Conservation (phyloP, 2,329 filamentous ascomycete genomes). For the Apiospora phragmitis region DNA sequence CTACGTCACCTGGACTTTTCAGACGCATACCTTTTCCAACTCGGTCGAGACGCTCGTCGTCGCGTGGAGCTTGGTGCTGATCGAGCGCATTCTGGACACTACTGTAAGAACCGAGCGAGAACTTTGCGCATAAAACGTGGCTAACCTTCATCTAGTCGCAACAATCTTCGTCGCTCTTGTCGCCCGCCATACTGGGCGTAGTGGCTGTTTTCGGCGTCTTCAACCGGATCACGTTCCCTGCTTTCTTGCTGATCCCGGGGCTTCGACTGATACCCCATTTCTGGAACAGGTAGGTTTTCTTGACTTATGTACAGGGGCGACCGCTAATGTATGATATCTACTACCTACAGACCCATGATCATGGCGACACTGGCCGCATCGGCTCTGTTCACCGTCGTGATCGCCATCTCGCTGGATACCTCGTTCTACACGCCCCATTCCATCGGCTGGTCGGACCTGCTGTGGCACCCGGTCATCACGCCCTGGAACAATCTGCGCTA, state of each 20-base stretch:
- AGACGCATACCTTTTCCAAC: conserved; percentile 98
- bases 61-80: conserved; percentile 89
- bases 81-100: conserved; percentile 79
- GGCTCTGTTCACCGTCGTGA: conserved; percentile 64
- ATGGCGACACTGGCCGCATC: conserved; percentile 65
- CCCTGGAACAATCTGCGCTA: conserved; percentile 78
- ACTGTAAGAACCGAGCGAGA: conserved; percentile 58
- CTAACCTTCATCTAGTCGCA: conserved; percentile 33
- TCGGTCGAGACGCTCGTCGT: conserved; percentile 93
- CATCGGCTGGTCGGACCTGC: conserved; percentile 64
- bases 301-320: not conserved
- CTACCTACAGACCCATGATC: conserved; percentile 51
- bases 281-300: conserved; percentile 65
- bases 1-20: conserved; percentile 98
- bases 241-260: conserved; percentile 83
- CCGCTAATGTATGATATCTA: conserved; percentile 1
- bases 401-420: conserved; percentile 83
- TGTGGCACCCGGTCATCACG: conserved; percentile 68
- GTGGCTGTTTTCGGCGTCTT: conserved; percentile 85
- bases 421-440: conserved; percentile 71
- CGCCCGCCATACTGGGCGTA: conserved; percentile 76
- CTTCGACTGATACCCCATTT: conserved; percentile 85
- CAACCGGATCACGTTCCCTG: conserved; percentile 96
- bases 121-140: not conserved
- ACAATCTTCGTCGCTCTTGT: conserved; percentile 74